Evolutionary conservation across 306 rosid species (phyloP).

Genomic region (Corylus avellana): DNA sequence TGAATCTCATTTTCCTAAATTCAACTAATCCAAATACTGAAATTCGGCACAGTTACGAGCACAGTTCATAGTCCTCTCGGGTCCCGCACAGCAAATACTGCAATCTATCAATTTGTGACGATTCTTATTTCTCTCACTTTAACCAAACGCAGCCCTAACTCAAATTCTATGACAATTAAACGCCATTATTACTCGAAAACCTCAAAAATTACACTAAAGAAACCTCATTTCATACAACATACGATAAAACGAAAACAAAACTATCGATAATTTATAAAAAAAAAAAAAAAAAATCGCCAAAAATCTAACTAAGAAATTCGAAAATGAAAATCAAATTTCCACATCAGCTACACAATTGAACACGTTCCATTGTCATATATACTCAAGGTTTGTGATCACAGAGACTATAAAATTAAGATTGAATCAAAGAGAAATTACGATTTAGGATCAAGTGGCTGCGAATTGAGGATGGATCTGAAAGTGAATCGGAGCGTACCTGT

Average conservation of each 20-base stretch:
- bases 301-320: background rate
- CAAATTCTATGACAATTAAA: background rate
- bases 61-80: constrained; percentile 10
- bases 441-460: background rate
- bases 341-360: constrained; percentile 26
- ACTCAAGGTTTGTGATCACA: background rate
- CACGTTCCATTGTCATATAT: background rate
- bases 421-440: background rate
- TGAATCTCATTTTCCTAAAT: constrained; percentile 7
- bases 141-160: constrained; percentile 19
- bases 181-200: background rate
- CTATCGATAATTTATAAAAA: background rate
- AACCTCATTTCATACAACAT: background rate
- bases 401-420: background rate
- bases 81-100: background rate
- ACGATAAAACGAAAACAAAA: background rate
- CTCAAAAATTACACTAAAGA: constrained; percentile 3
- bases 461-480: constrained; percentile 39
- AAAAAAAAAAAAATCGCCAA: background rate
- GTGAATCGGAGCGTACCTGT: constrained; percentile 33
- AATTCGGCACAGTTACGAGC: constrained; percentile 6
- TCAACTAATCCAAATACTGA: constrained; percentile 29
- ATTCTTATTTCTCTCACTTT: constrained; percentile 10
- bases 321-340: background rate
- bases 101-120: constrained; percentile 2